A percentile compares a stretch with the other conserved stretches of the same genome.
These are phyloP conservation scores for Arabis alpina DNA, from an alignment of 345 rosid species.

Conservation along the genomic window DNA sequence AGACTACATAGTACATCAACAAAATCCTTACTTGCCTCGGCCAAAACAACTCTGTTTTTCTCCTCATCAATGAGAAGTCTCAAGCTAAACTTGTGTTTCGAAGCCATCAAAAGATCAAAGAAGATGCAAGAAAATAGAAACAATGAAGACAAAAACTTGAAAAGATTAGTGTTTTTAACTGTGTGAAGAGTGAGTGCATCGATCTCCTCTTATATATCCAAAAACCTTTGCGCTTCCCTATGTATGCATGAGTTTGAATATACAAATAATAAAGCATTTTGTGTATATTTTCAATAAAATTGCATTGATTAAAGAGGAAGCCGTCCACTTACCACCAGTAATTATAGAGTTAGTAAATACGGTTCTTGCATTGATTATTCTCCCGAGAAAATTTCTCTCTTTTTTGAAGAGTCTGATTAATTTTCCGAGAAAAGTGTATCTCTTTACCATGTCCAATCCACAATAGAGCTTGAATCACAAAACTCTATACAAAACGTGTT, in stretches of 20 bases:
- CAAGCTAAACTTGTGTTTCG: constrained; percentile 16
- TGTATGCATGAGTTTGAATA: not conserved
- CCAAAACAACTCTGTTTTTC: constrained; percentile 37
- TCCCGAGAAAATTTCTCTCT: no score
- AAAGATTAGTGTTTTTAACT: no score
- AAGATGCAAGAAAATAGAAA: not conserved
- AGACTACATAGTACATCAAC: constrained; percentile 39
- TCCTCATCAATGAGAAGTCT: constrained; percentile 39
- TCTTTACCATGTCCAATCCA: no score
- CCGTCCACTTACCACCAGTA: not conserved
- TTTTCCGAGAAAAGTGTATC: no score
- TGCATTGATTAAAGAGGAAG: not conserved
- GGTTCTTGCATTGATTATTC: no score
- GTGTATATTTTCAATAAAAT: not conserved
- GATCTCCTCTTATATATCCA: not conserved
- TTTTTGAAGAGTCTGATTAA: no score
- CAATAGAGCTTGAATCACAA: no score
- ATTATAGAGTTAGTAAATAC: not conserved
- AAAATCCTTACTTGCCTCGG: constrained; percentile 42
- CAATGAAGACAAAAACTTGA: not conserved
- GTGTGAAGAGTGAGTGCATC: no score
- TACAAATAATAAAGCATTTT: no score
- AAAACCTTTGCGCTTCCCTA: not conserved
- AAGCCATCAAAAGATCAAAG: constrained; percentile 22
- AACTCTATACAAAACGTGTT: no score